Evolutionary conservation across 2,329 filamentous ascomycete genomes (phyloP), one percentile per base, ranked within the genome.

Genomic region (Alternaria alternata): DNA sequence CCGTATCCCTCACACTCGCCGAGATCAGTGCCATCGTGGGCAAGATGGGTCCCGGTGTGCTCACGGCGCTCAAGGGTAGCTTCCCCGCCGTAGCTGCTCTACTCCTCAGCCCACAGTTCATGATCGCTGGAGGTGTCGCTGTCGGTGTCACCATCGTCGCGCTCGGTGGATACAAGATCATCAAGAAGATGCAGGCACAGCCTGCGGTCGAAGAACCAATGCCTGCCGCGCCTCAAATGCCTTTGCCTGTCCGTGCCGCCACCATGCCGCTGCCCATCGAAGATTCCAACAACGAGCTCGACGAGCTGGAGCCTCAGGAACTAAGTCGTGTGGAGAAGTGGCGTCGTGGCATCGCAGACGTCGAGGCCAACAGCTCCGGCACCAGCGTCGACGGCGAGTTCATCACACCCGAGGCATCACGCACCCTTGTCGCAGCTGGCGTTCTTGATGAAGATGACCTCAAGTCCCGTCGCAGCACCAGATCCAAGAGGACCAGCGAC

Each of bases 111-210:
- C 95, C 95, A 1, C 93, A 99, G 74, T 99, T 99, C 75, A 87
- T 97, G 64, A 97, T 99, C 70, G 93, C 93, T 4, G 93, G 92
- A 0, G 92, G 94, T 43, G 88, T 97, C 14, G 92, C 91, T 0
- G 89, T 97, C 0, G 95, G 95, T 14, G 89, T 97, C n/a, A 98
- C 95, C 0, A 89, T 98, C 8, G 92, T 99, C 71, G 94, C 95
- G 77, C 92, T 99, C 61, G 95, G 95, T 54, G 94, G 95, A 5
- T 98, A 93, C 86, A 98, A 97, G 81, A 97, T 99, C 77, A 89
- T 99, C 80, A 96, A 97, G 84, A 90, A 89, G 69, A 92, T 98
- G 67, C 82, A 83, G 71, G 81, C 75, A 14, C 79, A 80, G 58
- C 80, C 81, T 34, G 74, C 73, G 9, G 75, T 78, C 28, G 70